phyloP scores from a whole-genome alignment of 768 basidiomycete genomes.

The Xerocomellus intermedius region DNA sequence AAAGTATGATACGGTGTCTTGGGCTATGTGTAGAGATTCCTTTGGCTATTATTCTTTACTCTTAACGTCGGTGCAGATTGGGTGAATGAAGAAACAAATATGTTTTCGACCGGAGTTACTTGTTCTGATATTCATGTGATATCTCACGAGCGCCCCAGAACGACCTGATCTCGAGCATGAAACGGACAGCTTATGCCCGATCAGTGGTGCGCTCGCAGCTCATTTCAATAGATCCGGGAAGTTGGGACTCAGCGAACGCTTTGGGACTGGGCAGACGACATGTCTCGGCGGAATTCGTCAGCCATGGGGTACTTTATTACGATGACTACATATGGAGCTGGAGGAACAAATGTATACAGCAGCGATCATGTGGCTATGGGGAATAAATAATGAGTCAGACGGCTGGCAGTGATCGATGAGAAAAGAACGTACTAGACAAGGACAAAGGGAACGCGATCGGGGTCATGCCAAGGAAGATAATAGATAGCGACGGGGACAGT shows the following conservation, averaged over 20 bases:
- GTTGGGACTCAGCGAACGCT: slow-evolving; percentile 19
- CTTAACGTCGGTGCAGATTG: not conserved
- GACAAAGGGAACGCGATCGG: slow-evolving; percentile 16
- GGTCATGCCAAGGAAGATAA: slow-evolving; percentile 19
- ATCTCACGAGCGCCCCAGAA: not conserved
- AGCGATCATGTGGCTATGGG: slow-evolving; percentile 24
- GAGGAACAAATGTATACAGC: slow-evolving; percentile 15
- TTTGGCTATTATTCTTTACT: not conserved
- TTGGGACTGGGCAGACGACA: slow-evolving; percentile 1
- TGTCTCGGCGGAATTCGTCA: slow-evolving; percentile 23
- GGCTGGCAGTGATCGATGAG: slow-evolving; percentile 18
- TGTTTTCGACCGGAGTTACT: not conserved
- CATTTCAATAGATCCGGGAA: slow-evolving; percentile 8
- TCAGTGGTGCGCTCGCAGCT: slow-evolving; percentile 12
- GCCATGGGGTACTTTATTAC: slow-evolving; percentile 13
- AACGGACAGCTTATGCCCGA: slow-evolving; percentile 5
- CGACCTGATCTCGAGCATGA: slow-evolving; percentile 7
- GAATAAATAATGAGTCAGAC: slow-evolving; percentile 15
- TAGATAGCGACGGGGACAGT: slow-evolving; percentile 17
- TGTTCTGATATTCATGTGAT: slow-evolving; percentile 20
- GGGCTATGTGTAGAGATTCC: slow-evolving; percentile 8
- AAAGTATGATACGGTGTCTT: slow-evolving; percentile 30
- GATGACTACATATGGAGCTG: slow-evolving; percentile 16
- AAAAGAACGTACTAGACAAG: slow-evolving; percentile 19
- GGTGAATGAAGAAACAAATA: slow-evolving; percentile 1